Evolutionary conservation across 1,284 basidiomycete genomes (phyloP), one percentile per base, ranked within the genome.

Genomic region (Microbotryum intermedium): DNA sequence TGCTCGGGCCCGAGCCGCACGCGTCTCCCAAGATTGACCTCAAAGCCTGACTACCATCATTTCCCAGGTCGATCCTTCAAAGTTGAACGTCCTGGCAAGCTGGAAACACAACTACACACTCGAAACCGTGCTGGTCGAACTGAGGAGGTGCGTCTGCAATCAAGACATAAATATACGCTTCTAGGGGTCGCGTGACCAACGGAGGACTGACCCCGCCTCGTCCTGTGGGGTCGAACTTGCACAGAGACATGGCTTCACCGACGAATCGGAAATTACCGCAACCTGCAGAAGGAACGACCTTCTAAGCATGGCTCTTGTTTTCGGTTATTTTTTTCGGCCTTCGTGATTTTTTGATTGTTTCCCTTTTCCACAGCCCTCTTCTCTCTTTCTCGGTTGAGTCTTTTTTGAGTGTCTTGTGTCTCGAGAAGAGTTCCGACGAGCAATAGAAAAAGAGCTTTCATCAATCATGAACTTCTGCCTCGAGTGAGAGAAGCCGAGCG

Each of bases 191-290:
- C 23, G 20, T 48, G 48, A 45, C 51, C 44, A 10, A 21, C 26
- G 48, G 34, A 13, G 28, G 21, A 23, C 39, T 3, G 29, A 44
- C 53, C 6, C 56, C 20, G 3, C 18, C 16, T 1, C 34, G 29
- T 25, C 7, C n/a, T 39, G 13, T n/a, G 9, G 44, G 46, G 16
- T 16, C n/a, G 42, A 13, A 20, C 34, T 39, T 13, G 26, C 30
- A 45, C 70, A 97, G 92, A 77, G 92, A 95, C 75, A 97, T 98
- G 94, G 91, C 86, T 2, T 83, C 87, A 49, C 84, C 87, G 67
- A 82, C 82, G 61, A 97, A 97, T 76, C 82, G 92, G 71, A 98
- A 97, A 79, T 81, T 94, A 49, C 87, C 91, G 34, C 94, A 98
- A 77, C 94, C 94, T 4, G 82, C 86, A 25, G 94, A 98, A 76